Evolutionary conservation across 768 basidiomycete species (phyloP), one percentile per base, ranked within the genome.

Genomic region (Mycena vulgaris): DNA sequence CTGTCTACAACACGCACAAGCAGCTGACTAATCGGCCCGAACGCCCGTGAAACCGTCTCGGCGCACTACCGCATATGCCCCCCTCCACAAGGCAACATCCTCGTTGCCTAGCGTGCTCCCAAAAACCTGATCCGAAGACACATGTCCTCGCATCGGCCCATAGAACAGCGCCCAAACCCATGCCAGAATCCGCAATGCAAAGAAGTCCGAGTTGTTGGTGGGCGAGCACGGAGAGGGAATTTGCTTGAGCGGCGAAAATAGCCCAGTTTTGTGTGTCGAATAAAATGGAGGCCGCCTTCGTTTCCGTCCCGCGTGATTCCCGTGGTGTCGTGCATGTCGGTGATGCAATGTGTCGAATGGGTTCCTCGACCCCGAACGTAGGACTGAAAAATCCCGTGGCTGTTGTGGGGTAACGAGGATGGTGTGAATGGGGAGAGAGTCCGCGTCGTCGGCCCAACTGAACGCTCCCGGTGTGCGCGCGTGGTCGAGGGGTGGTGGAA

Each of bases 341-440:
- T 61, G 56, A 16, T 58, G 56, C 8, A 58, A 52, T 23, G 48
- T 63, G 49, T 52, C 28, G 31, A 49, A 63, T 10, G 35, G 31
- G 33, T 63, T 63, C 35, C 21, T 39, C 47, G 62, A 37, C 17
- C 62, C 25, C 27, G 62, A 39, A 23, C 62, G 49, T 19, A 63
- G 49, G 49, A 13, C 31, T 25, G 62, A 63, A 63, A 48, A 49
- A 63, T 47, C 62, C 17, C 56, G 56, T 27, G 56, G 56, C 25
- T 28, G 56, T 28, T 40, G 37, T 37, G 56, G 30, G 31, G 23
- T 39, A 28, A 19, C n/a, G 4, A 42, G 56, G 16, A 40, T 28
- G 31, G 56, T 16, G 56, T 58, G 39, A 39, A 40, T 37, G n/a
- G 56, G 56, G 27, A 58, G 56, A 39, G 37, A 58, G n/a, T 58